phyloP scores from a whole-genome alignment of 169 alveolate genomes.

The Besnoitia besnoiti region DNA sequence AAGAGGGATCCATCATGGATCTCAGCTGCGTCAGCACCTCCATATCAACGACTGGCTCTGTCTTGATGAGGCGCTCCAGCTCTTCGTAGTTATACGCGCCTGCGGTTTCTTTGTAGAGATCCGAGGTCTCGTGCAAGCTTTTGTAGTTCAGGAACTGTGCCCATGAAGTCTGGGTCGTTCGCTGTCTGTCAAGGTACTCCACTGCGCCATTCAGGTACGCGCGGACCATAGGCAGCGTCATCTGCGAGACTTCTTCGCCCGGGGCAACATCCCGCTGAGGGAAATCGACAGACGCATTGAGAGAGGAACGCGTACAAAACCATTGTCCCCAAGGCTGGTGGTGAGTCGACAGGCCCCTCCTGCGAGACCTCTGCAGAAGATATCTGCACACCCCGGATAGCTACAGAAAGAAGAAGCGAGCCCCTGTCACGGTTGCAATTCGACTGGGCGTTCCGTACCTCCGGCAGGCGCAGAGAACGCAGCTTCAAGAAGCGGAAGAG shows the following conservation, averaged over 20 bases:
- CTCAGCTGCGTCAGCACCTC: constrained; percentile 2
- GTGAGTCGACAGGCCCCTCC: neutral
- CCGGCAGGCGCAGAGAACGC: constrained; percentile 14
- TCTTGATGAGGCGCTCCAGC: constrained; percentile 40
- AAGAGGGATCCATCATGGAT: constrained; percentile 50
- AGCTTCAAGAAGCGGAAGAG: constrained; percentile 56
- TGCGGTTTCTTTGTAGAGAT: constrained; percentile 39
- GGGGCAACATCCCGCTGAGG: neutral
- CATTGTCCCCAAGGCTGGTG: too few relatives aligned
- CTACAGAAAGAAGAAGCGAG: too few relatives aligned
- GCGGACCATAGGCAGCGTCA: neutral
- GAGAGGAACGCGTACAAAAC: too few relatives aligned
- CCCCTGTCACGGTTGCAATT: too few relatives aligned
- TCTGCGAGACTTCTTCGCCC: neutral
- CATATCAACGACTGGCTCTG: neutral
- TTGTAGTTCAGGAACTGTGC: constrained; percentile 31
- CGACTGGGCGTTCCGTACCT: too few relatives aligned
- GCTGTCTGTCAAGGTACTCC: constrained; percentile 46
- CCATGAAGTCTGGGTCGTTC: constrained; percentile 44
- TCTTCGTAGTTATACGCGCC: constrained; percentile 53
- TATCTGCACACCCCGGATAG: too few relatives aligned
- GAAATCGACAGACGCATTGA: too few relatives aligned
- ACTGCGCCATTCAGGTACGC: constrained; percentile 14
- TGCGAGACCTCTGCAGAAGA: neutral
- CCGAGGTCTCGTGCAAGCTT: constrained; percentile 51